Evolutionary conservation across 805 yeast genomes (phyloP), one percentile per base, ranked within the genome.

Genomic region (Metahyphopichia silvanorum): DNA sequence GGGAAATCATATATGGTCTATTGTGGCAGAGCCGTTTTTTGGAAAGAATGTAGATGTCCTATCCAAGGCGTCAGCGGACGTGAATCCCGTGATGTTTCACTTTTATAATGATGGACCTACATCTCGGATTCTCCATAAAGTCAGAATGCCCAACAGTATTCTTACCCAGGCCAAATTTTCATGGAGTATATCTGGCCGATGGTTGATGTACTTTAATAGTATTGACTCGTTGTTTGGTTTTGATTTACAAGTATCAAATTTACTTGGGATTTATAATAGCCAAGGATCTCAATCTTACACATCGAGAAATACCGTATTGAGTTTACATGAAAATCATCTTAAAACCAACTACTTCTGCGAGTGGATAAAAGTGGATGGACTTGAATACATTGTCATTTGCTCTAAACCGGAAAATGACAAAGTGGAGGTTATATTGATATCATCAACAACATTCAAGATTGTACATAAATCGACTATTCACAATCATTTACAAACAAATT

Each of bases 121-220:
- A 13, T 64, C 71, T 42, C 35, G 31, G 13, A 35, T 60, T 14
- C 39, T 44, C 8, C 55, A 46, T 31, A 39, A 42, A 27, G 51
- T 44, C 18, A 40, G 53, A 21, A 34, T 57, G 16, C 46, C 55
- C 7, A 18, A 35, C 23, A 15, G 39, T 2, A 33, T 55, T 15
- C 26, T 46, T 7, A 21, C 53, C 18, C 23, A 40, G 3, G 43
- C 54, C 1, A 23, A 31, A 3, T 29, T 61, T 7, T 12, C 30
- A 14, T 66, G 71, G 71, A 54, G 65, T 1, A 25, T 38, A 1
- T 46, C 55, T 5, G 69, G 69, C 0, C 49, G 45, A 22, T 66
- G 70, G 69, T 37, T 65, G 3, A 37, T 46, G 21, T 40, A 46
- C 23, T 56, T 63, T 29, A 54, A 51, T 32, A 37, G 35, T 16